Conservation (phyloP, 331 rosid genomes). For the Acacia pycnantha region DNA sequence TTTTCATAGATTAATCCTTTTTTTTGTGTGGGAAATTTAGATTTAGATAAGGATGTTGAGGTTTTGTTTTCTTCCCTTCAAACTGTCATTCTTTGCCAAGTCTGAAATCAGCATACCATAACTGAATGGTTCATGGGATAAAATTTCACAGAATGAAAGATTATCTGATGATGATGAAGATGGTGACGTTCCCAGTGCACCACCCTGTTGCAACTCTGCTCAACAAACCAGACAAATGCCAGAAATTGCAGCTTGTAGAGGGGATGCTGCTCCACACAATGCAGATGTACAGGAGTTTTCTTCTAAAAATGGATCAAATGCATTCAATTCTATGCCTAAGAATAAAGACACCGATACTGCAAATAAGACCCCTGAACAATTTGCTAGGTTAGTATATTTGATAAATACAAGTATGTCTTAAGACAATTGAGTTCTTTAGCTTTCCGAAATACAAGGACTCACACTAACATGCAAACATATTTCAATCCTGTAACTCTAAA, state of each 20-base stretch:
- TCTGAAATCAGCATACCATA: slow-evolving; percentile 2
- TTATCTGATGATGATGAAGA: slow-evolving; percentile 61
- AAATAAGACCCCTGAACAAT: slow-evolving; percentile 47
- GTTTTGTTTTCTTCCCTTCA: not conserved
- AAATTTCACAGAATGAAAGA: slow-evolving; percentile 46
- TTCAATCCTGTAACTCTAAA: slow-evolving; percentile 14
- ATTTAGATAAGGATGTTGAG: not conserved
- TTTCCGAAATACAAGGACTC: not conserved
- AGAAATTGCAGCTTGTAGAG: slow-evolving; percentile 42
- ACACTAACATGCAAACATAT: not conserved
- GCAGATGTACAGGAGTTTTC: slow-evolving; percentile 32
- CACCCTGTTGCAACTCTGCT: slow-evolving; percentile 63
- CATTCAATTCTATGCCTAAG: slow-evolving; percentile 30
- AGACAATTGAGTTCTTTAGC: not conserved
- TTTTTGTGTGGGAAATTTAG: not conserved
- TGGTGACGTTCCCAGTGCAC: slow-evolving; percentile 79
- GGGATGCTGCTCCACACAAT: slow-evolving; percentile 28
- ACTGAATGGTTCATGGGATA: slow-evolving; percentile 42
- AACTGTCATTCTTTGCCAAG: not conserved
- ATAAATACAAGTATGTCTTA: not conserved
- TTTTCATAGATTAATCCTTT: not conserved
- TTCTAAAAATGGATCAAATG: not conserved
- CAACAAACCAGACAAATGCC: slow-evolving; percentile 57
- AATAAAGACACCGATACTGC: slow-evolving; percentile 40
- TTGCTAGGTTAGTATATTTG: slow-evolving; percentile 58